Evolutionary conservation across 2,329 filamentous ascomycete genomes (phyloP).

Genomic region (Pleurostoma richardsiae): DNA sequence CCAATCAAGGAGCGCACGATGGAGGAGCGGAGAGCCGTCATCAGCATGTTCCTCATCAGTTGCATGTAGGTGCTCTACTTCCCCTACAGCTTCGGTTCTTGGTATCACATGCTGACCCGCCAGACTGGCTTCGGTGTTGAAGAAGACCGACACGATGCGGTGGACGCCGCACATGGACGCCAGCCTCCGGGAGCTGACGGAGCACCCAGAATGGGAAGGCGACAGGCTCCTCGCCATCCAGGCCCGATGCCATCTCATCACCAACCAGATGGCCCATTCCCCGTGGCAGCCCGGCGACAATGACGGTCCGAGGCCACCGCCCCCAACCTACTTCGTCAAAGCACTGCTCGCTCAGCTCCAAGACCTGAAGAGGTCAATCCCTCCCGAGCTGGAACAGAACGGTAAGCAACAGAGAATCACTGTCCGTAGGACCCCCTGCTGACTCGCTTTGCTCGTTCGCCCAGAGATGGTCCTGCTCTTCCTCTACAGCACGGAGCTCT

Average conservation of each 20-base stretch:
- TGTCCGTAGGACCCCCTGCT: not conserved
- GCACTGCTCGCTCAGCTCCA: constrained; percentile 18
- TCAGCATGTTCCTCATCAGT: constrained; percentile 41
- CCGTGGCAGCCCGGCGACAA: constrained; percentile 14
- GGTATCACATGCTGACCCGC: too few relatives aligned
- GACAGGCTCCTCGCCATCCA: constrained; percentile 43
- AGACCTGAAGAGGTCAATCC: constrained; percentile 15
- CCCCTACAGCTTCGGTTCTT: too few relatives aligned
- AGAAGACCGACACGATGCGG: constrained; percentile 42
- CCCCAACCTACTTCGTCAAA: constrained; percentile 15
- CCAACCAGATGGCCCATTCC: constrained; percentile 23
- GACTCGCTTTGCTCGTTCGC: not conserved
- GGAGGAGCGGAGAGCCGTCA: constrained; percentile 42
- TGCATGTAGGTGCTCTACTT: constrained; percentile 21
- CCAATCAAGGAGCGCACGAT: constrained; percentile 30
- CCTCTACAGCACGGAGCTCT: constrained; percentile 27
- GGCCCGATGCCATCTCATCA: constrained; percentile 33
- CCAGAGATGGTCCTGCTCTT: constrained; percentile 27
- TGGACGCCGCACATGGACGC: constrained; percentile 59
- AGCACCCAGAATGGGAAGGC: constrained; percentile 37
- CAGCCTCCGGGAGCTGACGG: constrained; percentile 39
- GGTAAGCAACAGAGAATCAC: constrained; percentile 10
- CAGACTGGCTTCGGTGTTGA: constrained; percentile 24
- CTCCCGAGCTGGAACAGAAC: constrained; percentile 10
- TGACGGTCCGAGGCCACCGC: not conserved